A percentile compares a stretch with the other conserved stretches of the same genome.
These are phyloP conservation scores for Uncinocarpus reesii DNA, from an alignment of 2,329 filamentous ascomycete species.

Conservation along the genomic window DNA sequence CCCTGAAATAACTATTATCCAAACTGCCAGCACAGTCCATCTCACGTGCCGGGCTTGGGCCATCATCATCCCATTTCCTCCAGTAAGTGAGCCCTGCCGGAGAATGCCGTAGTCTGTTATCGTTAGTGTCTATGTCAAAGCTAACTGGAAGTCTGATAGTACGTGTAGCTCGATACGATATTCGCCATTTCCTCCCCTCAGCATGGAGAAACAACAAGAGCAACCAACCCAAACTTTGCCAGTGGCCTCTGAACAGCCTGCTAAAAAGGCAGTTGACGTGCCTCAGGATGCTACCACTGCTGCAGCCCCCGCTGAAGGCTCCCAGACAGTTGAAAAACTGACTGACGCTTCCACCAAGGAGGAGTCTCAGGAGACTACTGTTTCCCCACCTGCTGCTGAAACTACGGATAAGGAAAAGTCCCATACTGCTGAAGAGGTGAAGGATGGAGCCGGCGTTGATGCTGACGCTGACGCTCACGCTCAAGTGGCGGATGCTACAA, in stretches of 20 bases:
- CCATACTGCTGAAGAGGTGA: slow-evolving; percentile 12
- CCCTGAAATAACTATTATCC: no score
- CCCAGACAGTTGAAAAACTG: slow-evolving; percentile 8
- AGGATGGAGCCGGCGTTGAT: slow-evolving; percentile 8
- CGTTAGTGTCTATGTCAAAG: neutral
- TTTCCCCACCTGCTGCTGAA: slow-evolving; percentile 14
- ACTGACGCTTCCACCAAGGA: slow-evolving; percentile 13
- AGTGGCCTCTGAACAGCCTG: slow-evolving; percentile 4
- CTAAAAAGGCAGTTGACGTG: slow-evolving; percentile 14
- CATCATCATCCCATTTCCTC: neutral
- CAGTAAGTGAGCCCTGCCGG: no score
- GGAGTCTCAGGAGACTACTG: slow-evolving; percentile 12
- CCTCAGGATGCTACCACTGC: slow-evolving; percentile 15
- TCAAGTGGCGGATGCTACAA: slow-evolving; percentile 2
- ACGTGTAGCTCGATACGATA: neutral
- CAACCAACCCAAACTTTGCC: neutral
- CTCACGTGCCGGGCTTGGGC: neutral
- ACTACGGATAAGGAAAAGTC: neutral
- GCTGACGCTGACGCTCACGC: no score
- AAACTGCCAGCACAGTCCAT: neutral
- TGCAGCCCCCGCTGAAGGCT: slow-evolving; percentile 14
- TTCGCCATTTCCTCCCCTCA: neutral
- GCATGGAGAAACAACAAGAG: slow-evolving; percentile 2
- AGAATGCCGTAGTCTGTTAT: neutral
- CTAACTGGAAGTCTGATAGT: neutral